These are phyloP conservation scores for Juglanconis oblonga DNA, from an alignment of 2,329 filamentous ascomycete genomes.

Conservation along the genomic window DNA sequence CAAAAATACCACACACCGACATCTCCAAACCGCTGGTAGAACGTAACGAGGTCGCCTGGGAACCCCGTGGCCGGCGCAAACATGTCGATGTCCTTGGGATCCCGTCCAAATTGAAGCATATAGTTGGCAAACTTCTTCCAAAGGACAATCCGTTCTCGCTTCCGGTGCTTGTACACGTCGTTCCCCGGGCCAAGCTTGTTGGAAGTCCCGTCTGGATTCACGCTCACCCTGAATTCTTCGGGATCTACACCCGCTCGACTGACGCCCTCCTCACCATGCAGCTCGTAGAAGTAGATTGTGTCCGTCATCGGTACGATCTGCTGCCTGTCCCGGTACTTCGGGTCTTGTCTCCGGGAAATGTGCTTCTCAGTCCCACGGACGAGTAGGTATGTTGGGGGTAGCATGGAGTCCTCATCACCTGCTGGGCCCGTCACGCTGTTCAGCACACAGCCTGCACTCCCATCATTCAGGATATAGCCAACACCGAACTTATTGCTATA, in stretches of 20 bases:
- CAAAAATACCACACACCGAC: slow-evolving; percentile 80
- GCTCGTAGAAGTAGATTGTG: slow-evolving; percentile 72
- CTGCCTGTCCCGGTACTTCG: slow-evolving; percentile 52
- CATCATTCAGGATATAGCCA: slow-evolving; percentile 79
- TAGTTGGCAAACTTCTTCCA: slow-evolving; percentile 76
- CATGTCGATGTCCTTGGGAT: slow-evolving; percentile 13
- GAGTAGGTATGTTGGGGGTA: slow-evolving; percentile 70
- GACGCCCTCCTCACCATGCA: slow-evolving; percentile 63
- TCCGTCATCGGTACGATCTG: slow-evolving; percentile 64
- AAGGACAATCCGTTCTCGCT: slow-evolving; percentile 62
- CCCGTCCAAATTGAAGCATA: slow-evolving; percentile 47
- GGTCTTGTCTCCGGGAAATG: slow-evolving; percentile 59
- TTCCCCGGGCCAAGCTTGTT: slow-evolving; percentile 61
- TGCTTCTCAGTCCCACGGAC: slow-evolving; percentile 70
- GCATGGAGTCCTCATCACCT: slow-evolving; percentile 46
- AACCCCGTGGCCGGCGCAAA: slow-evolving; percentile 37
- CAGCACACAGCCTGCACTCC: slow-evolving; percentile 71
- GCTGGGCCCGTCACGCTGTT: slow-evolving; percentile 53
- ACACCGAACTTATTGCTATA: slow-evolving; percentile 85
- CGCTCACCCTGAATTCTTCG: slow-evolving; percentile 54
- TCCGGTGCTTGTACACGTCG: slow-evolving; percentile 63
- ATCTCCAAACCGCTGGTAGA: slow-evolving; percentile 78
- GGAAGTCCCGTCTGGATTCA: slow-evolving; percentile 57
- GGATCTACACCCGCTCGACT: slow-evolving; percentile 62
- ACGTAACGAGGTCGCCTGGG: slow-evolving; percentile 64